These are phyloP conservation scores for Tympanopsis confertula DNA, from an alignment of 2,329 filamentous ascomycete species.

Conservation along the genomic window DNA sequence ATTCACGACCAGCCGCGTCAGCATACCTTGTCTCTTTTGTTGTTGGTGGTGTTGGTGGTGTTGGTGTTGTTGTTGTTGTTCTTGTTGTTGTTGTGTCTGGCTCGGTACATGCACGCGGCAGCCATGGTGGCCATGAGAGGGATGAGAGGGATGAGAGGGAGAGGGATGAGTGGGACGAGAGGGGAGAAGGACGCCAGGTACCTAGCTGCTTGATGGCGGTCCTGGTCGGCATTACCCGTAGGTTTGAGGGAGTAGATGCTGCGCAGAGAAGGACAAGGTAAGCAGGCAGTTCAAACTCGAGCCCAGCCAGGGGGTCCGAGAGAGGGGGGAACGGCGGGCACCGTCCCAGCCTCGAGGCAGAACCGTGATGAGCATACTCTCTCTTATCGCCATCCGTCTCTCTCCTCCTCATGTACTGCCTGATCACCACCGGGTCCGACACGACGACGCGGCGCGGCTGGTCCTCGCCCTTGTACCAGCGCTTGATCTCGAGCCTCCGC, in stretches of 20 bases:
- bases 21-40: conserved; percentile 44
- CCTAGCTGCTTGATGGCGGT: conserved; percentile 31
- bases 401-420: conserved; percentile 70
- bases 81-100: conserved; percentile 7
- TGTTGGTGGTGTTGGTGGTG: conserved; percentile 55
- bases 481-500: conserved; percentile 54
- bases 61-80: conserved; percentile 44
- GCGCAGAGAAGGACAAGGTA: conserved; percentile 18
- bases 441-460: conserved; percentile 54
- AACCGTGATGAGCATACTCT: conserved; percentile 41
- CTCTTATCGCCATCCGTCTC: conserved; percentile 60
- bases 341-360: conserved; percentile 9
- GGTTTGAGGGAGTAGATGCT: conserved; percentile 37
- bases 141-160: neutral
- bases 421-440: conserved; percentile 75
- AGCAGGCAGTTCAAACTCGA: conserved; percentile 22
- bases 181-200: conserved; percentile 4
- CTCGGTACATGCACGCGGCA: neutral
- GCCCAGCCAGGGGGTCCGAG: conserved; percentile 9
- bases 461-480: conserved; percentile 50
- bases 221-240: conserved; percentile 36
- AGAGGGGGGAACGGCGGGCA: conserved; percentile 5
- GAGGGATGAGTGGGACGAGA: neutral
- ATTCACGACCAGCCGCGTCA: conserved; percentile 10
- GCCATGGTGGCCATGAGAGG: neutral